phyloP scores from a whole-genome alignment of 2,329 filamentous ascomycete species.

The Escovopsis weberi region DNA sequence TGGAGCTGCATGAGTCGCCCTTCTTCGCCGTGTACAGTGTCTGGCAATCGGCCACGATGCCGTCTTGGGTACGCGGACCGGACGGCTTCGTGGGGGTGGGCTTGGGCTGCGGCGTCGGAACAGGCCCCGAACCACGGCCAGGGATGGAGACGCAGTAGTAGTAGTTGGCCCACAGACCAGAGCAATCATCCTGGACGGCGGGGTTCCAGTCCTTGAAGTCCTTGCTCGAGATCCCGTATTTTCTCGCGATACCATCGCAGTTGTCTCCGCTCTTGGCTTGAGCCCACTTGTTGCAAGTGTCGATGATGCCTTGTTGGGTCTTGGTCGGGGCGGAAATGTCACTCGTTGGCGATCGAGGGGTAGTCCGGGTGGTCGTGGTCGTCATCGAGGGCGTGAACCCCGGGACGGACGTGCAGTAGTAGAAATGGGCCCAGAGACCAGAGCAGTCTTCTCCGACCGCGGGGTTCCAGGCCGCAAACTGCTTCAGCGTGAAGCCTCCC shows the following conservation, averaged over 20 bases:
- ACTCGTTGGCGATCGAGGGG: constrained; percentile 1
- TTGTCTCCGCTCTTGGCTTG: constrained; percentile 9
- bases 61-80: constrained; percentile 7
- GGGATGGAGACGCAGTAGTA: constrained; percentile 8
- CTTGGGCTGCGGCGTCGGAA: constrained; percentile 7
- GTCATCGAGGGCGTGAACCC: neutral
- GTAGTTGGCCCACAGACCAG: constrained; percentile 4
- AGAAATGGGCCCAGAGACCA: constrained; percentile 9
- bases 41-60: constrained; percentile 16
- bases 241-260: constrained; percentile 12
- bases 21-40: constrained; percentile 13
- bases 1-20: constrained; percentile 12
- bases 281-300: constrained; percentile 17
- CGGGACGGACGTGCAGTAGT: constrained; percentile 4
- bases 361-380: neutral
- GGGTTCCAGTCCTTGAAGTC: constrained; percentile 13
- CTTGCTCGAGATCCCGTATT: constrained; percentile 10
- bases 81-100: constrained; percentile 11
- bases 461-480: constrained; percentile 18
- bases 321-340: constrained; percentile 15
- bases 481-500: constrained; percentile 9
- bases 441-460: constrained; percentile 12
- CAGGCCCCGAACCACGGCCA: neutral
- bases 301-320: constrained; percentile 14
- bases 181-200: constrained; percentile 5